phyloP scores from a whole-genome alignment of 768 basidiomycete genomes.

The Suillus subluteus region DNA sequence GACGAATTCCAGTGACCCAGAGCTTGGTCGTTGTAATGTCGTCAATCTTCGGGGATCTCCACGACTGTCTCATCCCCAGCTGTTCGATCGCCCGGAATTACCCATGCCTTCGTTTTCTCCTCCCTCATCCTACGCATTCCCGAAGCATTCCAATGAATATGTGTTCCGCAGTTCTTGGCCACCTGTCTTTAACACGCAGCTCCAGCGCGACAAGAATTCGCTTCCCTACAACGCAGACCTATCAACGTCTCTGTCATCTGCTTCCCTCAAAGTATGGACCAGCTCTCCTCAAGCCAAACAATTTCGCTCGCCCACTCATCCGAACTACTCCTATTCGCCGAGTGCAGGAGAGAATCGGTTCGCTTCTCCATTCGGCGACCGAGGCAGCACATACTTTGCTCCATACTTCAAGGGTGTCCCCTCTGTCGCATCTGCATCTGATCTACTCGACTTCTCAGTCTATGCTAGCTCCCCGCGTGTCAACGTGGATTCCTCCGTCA shows the following conservation, averaged over 20 bases:
- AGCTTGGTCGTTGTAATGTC: slow-evolving; percentile 1
- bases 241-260: not conserved
- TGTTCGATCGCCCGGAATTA: not conserved
- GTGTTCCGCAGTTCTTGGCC: not conserved
- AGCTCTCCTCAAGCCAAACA: not conserved
- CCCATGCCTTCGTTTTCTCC: slow-evolving; percentile 1
- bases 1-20: not conserved
- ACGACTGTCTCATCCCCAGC: not conserved
- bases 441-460: slow-evolving; percentile 11
- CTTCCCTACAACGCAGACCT: not conserved
- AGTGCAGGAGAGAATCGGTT: slow-evolving; percentile 1
- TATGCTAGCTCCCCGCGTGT: not conserved
- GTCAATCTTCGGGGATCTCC: slow-evolving; percentile 1
- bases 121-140: not conserved
- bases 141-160: not conserved
- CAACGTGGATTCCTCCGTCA: not conserved
- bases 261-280: slow-evolving; percentile 6
- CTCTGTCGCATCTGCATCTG: slow-evolving; percentile 12
- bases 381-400: slow-evolving; percentile 8
- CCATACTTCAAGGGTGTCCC: slow-evolving; percentile 12
- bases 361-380: slow-evolving; percentile 2
- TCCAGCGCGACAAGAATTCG: not conserved
- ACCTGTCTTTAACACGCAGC: not conserved
- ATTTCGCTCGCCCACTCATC: not conserved
- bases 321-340: not conserved